Base-by-base conservation (phyloP, 1,284 basidiomycete genomes). In the Cutaneotrichosporon daszewskae region DNA sequence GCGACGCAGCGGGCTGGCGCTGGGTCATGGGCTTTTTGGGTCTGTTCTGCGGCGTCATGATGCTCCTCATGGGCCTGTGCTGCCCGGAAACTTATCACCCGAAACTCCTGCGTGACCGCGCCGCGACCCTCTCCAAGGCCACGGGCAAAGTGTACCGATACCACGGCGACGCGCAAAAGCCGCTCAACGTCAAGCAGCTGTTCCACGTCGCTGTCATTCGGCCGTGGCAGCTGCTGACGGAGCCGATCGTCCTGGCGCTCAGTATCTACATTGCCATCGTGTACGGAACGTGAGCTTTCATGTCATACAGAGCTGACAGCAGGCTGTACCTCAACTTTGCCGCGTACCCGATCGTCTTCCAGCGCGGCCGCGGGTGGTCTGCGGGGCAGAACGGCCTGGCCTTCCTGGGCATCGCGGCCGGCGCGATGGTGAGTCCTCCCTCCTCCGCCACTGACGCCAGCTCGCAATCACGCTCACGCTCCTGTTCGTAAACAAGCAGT, bases 11-110 rank as follows among this genome's bases (percentile, higher is more conserved):
- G 3, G 46, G 46, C 13, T 48, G 72, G 74, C 47, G 70, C 20
- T 75, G 74, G 72, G 79, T 80, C 40, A 83, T 83, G 60, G 82
- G 79, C 75, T 66, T 84, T 34, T 77, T 83, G 69, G 76, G 81
- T 53, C 58, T 72, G 25, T 42, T 75, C 57, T 49, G 47, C 13
- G 47, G 31, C 7, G 16, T 16, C 39, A 23, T 53, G n/a, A 34
- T 43, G 25, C 3, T 47, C 19, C 4, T 27, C 29, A 55, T 61
- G 29, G 42, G 57, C 25, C 37, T 71, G 29, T 54, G 64, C 46
- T 55, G 60, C 18, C 64, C 72, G 11, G 74, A 75, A 57, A 75
- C 74, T 2, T 74, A 75, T 52, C 66, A 71, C 0, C 73, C 74
- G 1, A 58, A 66, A 2, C 58, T 76, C 4, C 61, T 76, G 11